Evolutionary conservation across 352 stramenopile species (phyloP).

Genomic region (Blastocystis sp.): DNA sequence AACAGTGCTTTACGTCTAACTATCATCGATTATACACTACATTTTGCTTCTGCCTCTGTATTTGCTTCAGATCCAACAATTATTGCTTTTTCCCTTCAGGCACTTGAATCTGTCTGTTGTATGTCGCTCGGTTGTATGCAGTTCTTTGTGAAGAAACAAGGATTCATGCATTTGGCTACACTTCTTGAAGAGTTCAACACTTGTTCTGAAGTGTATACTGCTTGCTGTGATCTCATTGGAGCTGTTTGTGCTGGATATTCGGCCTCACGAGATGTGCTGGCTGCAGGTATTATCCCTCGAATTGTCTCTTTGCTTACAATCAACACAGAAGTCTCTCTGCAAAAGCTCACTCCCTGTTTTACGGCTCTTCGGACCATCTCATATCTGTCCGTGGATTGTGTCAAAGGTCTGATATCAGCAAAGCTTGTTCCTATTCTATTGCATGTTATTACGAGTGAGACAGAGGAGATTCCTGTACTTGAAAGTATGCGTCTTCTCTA

Average conservation of each 20-base stretch:
- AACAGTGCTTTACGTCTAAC: neutral
- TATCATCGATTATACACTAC: neutral
- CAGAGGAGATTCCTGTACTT: neutral
- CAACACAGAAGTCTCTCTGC: neutral
- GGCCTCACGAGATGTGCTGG: neutral
- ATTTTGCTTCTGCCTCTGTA: constrained; percentile 6
- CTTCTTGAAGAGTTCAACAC: neutral
- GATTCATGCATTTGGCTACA: neutral
- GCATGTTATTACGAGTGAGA: neutral
- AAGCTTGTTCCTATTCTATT: neutral
- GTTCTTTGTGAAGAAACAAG: neutral
- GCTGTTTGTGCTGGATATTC: neutral
- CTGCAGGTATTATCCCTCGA: neutral
- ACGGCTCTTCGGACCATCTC: neutral
- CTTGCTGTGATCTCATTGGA: neutral
- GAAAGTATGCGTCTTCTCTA: constrained; percentile 9
- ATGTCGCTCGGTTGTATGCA: neutral
- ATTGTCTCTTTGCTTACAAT: neutral
- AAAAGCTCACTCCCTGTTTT: neutral
- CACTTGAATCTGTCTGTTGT: neutral
- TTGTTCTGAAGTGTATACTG: neutral
- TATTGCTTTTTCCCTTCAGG: neutral
- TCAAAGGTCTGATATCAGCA: neutral
- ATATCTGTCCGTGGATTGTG: neutral
- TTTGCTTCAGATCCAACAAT: neutral